phyloP scores from a whole-genome alignment of 768 basidiomycete genomes.

The Pulveroboletus sp. region DNA sequence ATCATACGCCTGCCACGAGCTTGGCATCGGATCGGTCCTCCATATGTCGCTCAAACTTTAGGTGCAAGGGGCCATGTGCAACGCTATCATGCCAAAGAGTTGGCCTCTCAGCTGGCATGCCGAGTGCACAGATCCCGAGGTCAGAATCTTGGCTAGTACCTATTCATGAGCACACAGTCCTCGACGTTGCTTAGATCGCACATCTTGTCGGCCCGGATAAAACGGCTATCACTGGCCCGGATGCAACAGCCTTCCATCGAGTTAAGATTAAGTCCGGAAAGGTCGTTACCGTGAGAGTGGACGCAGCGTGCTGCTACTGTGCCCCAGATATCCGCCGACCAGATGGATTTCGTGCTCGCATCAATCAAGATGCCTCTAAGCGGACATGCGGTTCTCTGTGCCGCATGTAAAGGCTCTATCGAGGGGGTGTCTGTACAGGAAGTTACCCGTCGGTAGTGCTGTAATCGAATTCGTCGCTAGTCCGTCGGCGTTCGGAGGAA shows the following conservation, averaged over 20 bases:
- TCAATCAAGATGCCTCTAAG: slow-evolving; percentile 27
- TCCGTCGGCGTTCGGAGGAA: slow-evolving; percentile 29
- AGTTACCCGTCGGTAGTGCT: background rate
- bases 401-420: slow-evolving; percentile 27
- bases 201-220: slow-evolving; percentile 22
- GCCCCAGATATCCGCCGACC: slow-evolving; percentile 33
- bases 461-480: slow-evolving; percentile 7
- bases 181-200: slow-evolving; percentile 21
- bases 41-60: background rate
- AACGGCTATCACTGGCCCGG: slow-evolving; percentile 27
- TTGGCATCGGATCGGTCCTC: slow-evolving; percentile 2
- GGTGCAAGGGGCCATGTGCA: slow-evolving; percentile 1
- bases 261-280: slow-evolving; percentile 18
- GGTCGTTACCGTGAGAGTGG: slow-evolving; percentile 29
- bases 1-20: background rate
- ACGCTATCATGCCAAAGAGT: background rate
- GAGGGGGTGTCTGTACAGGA: slow-evolving; percentile 17
- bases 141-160: background rate
- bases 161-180: background rate
- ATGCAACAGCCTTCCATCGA: slow-evolving; percentile 26
- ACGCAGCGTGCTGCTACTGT: slow-evolving; percentile 39
- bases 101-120: background rate
- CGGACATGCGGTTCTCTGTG: slow-evolving; percentile 36
- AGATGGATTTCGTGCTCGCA: slow-evolving; percentile 35
- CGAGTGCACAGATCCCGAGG: too few relatives aligned